These are phyloP conservation scores for Irpex rosettiformis DNA, from an alignment of 1,284 basidiomycete genomes.

Conservation along the genomic window DNA sequence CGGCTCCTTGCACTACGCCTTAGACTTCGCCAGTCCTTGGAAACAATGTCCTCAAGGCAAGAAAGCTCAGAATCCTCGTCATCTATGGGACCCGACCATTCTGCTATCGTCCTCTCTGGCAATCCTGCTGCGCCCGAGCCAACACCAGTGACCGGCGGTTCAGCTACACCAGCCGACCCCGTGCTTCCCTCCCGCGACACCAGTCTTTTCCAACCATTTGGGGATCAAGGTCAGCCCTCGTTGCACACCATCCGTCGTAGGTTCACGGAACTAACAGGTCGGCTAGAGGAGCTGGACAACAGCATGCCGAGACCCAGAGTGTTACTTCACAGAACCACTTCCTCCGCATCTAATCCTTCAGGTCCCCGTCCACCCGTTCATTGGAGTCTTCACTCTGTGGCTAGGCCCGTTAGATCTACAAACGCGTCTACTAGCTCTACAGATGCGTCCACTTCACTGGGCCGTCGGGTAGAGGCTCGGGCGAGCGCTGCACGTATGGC, in stretches of 20 bases:
- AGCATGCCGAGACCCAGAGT: background rate
- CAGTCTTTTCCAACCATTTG: too few relatives aligned
- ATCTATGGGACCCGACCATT: slow-evolving; percentile 27
- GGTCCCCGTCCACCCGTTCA: background rate
- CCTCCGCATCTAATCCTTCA: background rate
- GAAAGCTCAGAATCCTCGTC: background rate
- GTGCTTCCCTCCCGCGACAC: background rate
- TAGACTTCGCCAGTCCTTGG: slow-evolving; percentile 3
- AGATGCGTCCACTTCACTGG: slow-evolving; percentile 23
- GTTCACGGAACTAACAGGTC: slow-evolving; percentile 9
- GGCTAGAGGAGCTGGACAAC: slow-evolving; percentile 1
- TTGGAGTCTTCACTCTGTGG: background rate
- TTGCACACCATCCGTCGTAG: slow-evolving; percentile 13
- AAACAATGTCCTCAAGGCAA: slow-evolving; percentile 10
- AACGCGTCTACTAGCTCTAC: slow-evolving; percentile 2
- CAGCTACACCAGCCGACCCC: background rate
- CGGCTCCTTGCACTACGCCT: slow-evolving; percentile 12
- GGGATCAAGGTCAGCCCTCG: background rate
- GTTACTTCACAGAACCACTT: background rate
- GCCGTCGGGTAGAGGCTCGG: slow-evolving; percentile 26
- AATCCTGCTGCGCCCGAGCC: background rate
- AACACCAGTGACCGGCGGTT: background rate
- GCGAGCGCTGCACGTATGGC: slow-evolving; percentile 9
- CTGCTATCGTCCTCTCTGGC: slow-evolving; percentile 26
- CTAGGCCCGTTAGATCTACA: background rate